These are phyloP conservation scores for Pichia deserticola DNA, from an alignment of 805 yeast genomes.

Conservation along the genomic window DNA sequence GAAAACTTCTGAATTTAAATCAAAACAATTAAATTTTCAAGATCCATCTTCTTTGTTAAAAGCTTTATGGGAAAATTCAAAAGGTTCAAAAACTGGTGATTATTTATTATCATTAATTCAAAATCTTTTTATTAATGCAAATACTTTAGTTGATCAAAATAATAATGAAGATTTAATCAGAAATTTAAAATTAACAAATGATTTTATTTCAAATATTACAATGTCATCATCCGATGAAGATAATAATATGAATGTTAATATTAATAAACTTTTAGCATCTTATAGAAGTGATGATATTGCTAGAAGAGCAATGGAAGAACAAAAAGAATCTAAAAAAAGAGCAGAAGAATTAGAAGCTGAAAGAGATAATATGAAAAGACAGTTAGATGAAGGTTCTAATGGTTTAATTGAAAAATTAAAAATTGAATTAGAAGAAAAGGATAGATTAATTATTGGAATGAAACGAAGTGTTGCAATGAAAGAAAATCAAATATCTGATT, in stretches of 20 bases:
- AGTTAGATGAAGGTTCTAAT: constrained; percentile 57
- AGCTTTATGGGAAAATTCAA: constrained; percentile 50
- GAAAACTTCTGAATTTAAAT: constrained; percentile 30
- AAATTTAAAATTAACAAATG: constrained; percentile 49
- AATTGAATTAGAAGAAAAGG: constrained; percentile 57
- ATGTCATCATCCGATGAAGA: constrained; percentile 49
- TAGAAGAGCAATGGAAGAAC: constrained; percentile 50
- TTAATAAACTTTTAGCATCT: constrained; percentile 62
- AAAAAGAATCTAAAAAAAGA: constrained; percentile 32
- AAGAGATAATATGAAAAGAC: constrained; percentile 24
- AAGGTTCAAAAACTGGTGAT: constrained; percentile 52
- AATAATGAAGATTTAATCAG: constrained; percentile 37
- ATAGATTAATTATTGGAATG: constrained; percentile 47
- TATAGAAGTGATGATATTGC: constrained; percentile 85
- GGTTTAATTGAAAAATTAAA: constrained; percentile 57
- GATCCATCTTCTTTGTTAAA: constrained; percentile 65
- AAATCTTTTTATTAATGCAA: constrained; percentile 46
- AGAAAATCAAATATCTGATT: constrained; percentile 52
- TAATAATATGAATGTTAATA: constrained; percentile 67
- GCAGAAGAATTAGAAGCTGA: constrained; percentile 40
- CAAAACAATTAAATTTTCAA: constrained; percentile 48
- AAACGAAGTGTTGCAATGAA: constrained; percentile 57
- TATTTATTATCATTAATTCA: constrained; percentile 57
- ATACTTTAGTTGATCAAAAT: constrained; percentile 24
- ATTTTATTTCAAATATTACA: constrained; percentile 46